Evolutionary conservation across 257 asterid genomes (phyloP).

Genomic region (Solanum medicagineum): DNA sequence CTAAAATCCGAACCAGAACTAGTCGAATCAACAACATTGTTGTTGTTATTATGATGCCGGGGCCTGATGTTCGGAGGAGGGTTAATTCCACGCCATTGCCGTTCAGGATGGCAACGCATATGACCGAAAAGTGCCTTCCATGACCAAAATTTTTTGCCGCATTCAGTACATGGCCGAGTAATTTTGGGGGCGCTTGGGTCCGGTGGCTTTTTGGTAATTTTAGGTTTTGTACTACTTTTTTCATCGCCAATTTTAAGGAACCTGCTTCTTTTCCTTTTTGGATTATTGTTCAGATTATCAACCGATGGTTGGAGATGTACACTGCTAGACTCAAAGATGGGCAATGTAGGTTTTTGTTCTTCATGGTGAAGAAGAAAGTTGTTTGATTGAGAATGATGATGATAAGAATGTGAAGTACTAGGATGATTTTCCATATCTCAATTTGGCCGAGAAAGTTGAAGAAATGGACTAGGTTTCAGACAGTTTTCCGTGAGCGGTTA

Average conservation of each 20-base stretch:
- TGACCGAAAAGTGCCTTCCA: conserved; percentile 93
- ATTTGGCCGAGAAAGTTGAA: not conserved
- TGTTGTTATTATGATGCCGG: not conserved
- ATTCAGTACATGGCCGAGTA: conserved; percentile 64
- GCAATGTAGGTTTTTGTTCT: not conserved
- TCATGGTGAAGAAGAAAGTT: not conserved
- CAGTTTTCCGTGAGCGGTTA: not conserved
- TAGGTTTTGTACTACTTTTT: conserved; percentile 1
- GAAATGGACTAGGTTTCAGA: not conserved
- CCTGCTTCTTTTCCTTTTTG: conserved; percentile 42
- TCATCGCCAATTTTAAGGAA: conserved; percentile 7
- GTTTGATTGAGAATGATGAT: not conserved
- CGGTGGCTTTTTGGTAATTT: conserved; percentile 20
- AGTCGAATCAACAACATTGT: not conserved
- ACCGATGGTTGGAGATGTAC: not conserved
- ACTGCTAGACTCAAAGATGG: not conserved
- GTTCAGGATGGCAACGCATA: conserved; percentile 98
- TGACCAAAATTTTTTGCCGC: conserved; percentile 70
- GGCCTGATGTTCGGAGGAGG: conserved; percentile 37
- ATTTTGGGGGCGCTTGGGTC: conserved; percentile 46
- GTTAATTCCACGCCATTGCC: conserved; percentile 85
- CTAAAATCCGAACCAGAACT: not conserved
- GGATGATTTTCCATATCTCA: not conserved
- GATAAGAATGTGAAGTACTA: not conserved
- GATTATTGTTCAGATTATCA: not conserved